Percentiles rank a stretch among this genome's conserved stretches.
These are phyloP conservation scores for Candolleomyces eurysporus DNA, from an alignment of 768 basidiomycete genomes.

Conservation along the genomic window DNA sequence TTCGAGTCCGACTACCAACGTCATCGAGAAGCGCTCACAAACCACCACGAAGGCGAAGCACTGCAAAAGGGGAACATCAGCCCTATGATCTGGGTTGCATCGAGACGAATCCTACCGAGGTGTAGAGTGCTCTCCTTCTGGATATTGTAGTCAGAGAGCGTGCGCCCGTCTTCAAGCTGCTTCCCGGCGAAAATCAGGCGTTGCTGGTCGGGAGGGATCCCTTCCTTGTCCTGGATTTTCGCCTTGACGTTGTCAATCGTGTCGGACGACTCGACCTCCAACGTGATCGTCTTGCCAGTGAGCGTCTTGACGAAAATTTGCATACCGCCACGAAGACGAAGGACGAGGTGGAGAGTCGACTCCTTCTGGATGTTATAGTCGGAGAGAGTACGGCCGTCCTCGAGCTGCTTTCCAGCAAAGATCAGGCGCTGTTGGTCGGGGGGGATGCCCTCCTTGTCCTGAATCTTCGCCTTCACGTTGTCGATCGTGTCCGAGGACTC, in stretches of 20 bases:
- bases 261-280: constrained; percentile 75
- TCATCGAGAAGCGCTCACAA: constrained; percentile 27
- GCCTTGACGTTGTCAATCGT: constrained; percentile 77
- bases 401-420: constrained; percentile 93
- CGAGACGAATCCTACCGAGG: constrained; percentile 31
- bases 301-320: constrained; percentile 73
- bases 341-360: constrained; percentile 69
- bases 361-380: constrained; percentile 86
- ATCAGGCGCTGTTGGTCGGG: constrained; percentile 88
- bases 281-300: constrained; percentile 73
- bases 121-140: constrained; percentile 75
- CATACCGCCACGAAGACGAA: constrained; percentile 71
- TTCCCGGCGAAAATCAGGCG: constrained; percentile 81
- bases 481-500: constrained; percentile 94
- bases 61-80: constrained; percentile 19
- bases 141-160: constrained; percentile 75
- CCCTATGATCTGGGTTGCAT: not conserved
- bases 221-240: constrained; percentile 81
- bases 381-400: constrained; percentile 89
- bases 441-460: constrained; percentile 82
- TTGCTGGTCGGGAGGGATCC: constrained; percentile 77
- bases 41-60: constrained; percentile 82
- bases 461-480: constrained; percentile 82
- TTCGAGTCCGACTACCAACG: not conserved
- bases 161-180: constrained; percentile 77